Conservation (phyloP, 495 filamentous ascomycete genomes). For the Penicillium antarcticum region DNA sequence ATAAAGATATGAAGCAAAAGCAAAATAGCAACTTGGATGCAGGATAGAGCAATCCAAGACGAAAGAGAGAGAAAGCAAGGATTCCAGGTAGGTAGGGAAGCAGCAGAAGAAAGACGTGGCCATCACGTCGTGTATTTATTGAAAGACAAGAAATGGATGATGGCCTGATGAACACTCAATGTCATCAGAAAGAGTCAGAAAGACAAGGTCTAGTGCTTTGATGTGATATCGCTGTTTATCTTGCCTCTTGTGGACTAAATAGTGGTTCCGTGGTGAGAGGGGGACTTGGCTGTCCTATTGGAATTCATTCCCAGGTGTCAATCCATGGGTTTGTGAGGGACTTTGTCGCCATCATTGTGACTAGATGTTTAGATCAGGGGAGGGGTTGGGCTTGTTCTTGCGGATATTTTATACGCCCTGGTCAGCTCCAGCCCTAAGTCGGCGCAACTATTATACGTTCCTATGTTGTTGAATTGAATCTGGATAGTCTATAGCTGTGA, state of each 20-base stretch:
- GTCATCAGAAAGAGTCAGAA: conserved; percentile 13
- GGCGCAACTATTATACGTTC: not conserved
- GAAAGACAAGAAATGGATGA: conserved; percentile 6
- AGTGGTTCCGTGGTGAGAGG: conserved; percentile 7
- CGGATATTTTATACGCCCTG: conserved; percentile 21
- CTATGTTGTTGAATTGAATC: not conserved
- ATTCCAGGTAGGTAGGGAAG: not conserved
- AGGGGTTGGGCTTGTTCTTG: not conserved
- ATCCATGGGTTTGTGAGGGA: conserved; percentile 3
- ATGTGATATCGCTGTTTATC: conserved; percentile 1
- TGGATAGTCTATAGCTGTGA: not conserved
- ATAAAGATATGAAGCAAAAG: not conserved
- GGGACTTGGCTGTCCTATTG: conserved; percentile 11
- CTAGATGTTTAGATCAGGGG: conserved; percentile 6
- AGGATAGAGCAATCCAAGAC: not conserved
- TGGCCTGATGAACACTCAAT: conserved; percentile 21
- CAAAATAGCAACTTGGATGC: not conserved
- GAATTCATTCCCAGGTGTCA: conserved; percentile 11
- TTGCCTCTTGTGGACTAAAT: not conserved
- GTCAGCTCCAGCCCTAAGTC: not conserved
- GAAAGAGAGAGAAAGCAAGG: not conserved
- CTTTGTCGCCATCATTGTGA: conserved; percentile 21
- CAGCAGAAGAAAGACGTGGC: not conserved
- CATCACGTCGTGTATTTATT: conserved; percentile 19
- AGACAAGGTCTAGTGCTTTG: conserved; percentile 1